Evolutionary conservation across 148 eudicot genomes (phyloP), one percentile per base, ranked within the genome.

Genomic region (Arctostaphylos glauca): DNA sequence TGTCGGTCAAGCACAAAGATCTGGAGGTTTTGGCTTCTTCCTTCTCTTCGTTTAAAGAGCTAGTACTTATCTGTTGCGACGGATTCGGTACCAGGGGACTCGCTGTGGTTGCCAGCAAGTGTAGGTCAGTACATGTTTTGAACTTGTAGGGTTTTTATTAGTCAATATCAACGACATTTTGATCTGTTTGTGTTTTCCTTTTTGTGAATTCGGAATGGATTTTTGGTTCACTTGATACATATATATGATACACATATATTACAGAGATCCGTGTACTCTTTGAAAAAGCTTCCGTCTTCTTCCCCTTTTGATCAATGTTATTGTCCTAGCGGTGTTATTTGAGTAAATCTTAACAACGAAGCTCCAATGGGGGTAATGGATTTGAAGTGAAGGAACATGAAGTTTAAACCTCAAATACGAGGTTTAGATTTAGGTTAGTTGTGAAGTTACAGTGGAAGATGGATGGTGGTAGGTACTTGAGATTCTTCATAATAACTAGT

Each of bases 31-130:
- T 92, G 43, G 85, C 91, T 5, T 43, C 5, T 5, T 90, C 60
- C 5, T 56, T 93, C 53, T 77, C 84, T 21, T 72, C 43, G 2
- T 90, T 93, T 53, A 88, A 83, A 64, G 97, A 93, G 73, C 84
- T 93, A 9, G 88, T 87, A 60, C 87, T 93, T 15, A 89, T 92
- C 60, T 93, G 94, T 31, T 93, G 97, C 67, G 93, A 93, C 2
- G 94, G 90, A 16, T 92, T 93, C 72, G 89, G 93, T 0, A 92
- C 97, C 41, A 60, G 80, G 68, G 97, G 97, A 0, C 92, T 93
- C 58, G 91, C 93, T 49, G 3, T 88, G 47, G 71, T 93, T 9
- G 97, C 86, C 49, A 48, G 86, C 47, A 86, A 85, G n/a, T 91
- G 93, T 83, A 93, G 93, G 97, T 93, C 77, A 79, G 88, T 84